Evolutionary conservation across 805 yeast genomes (phyloP).

Genomic region (Candida pini): DNA sequence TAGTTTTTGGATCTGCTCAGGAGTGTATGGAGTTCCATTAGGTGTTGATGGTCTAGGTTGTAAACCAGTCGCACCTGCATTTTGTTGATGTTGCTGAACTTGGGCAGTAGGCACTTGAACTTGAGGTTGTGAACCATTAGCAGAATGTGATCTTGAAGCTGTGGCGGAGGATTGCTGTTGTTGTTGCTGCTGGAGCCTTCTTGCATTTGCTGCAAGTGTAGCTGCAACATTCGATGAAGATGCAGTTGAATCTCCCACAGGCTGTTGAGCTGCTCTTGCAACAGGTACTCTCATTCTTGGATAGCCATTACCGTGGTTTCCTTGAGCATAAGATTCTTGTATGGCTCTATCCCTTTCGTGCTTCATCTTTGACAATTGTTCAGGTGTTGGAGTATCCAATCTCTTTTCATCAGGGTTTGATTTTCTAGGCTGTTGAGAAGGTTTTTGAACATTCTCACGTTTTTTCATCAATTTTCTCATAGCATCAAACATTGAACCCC

Average conservation of each 20-base stretch:
- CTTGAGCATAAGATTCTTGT: conserved; percentile 60
- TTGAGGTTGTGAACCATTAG: neutral
- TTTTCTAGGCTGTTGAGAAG: conserved; percentile 37
- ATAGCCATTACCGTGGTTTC: conserved; percentile 13
- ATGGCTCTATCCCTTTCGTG: conserved; percentile 80
- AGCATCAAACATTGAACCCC: conserved; percentile 98
- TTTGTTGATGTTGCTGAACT: conserved; percentile 9
- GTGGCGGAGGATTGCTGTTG: neutral
- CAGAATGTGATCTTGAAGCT: neutral
- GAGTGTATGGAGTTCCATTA: conserved; percentile 52
- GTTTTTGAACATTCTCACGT: conserved; percentile 70
- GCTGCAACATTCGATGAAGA: too few species aligned
- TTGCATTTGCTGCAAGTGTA: conserved; percentile 1
- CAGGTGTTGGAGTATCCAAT: conserved; percentile 67
- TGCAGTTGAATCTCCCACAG: too few species aligned
- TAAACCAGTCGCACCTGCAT: conserved; percentile 6
- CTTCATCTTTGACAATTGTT: conserved; percentile 77
- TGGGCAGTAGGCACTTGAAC: neutral
- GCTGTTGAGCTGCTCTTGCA: neutral
- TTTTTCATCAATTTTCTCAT: conserved; percentile 85
- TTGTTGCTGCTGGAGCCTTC: conserved; percentile 1
- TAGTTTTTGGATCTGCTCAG: conserved; percentile 56
- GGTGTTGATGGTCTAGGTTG: conserved; percentile 40
- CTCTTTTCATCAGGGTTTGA: conserved; percentile 21
- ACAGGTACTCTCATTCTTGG: conserved; percentile 19